These are phyloP conservation scores for Eucalyptus marginata DNA, from an alignment of 345 rosid species.

Conservation along the genomic window DNA sequence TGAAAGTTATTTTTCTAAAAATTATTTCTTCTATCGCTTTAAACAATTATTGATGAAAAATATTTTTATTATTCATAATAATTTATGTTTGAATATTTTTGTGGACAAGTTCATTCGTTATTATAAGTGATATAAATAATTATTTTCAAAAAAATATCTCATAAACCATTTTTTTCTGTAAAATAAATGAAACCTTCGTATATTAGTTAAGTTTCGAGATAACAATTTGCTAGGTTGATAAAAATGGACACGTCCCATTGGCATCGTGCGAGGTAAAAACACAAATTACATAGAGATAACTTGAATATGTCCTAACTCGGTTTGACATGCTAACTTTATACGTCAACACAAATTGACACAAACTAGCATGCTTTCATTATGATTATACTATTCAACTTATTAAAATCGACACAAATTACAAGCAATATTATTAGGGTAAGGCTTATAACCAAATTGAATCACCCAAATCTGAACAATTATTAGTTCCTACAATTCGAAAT, in stretches of 20 bases:
- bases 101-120: background rate
- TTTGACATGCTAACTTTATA: background rate
- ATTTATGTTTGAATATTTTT: no score
- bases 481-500: background rate
- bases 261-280: background rate
- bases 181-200: no score
- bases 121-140: no score
- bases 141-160: no score
- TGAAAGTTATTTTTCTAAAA: background rate
- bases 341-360: background rate
- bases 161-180: no score
- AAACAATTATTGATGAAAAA: no score
- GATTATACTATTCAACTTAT: background rate
- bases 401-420: background rate
- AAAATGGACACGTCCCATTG: background rate
- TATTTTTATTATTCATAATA: no score
- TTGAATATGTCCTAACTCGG: fast-evolving
- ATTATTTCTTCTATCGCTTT: background rate
- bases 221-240: background rate
- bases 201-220: background rate
- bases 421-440: background rate
- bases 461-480: fast-evolving
- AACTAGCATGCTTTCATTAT: background rate
- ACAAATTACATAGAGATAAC: background rate
- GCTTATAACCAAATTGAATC: background rate